A percentile compares a stretch with the other conserved stretches of the same genome.
phyloP scores from a whole-genome alignment of 192 early-diverging fungal species.

The Coemansia sp. region DNA sequence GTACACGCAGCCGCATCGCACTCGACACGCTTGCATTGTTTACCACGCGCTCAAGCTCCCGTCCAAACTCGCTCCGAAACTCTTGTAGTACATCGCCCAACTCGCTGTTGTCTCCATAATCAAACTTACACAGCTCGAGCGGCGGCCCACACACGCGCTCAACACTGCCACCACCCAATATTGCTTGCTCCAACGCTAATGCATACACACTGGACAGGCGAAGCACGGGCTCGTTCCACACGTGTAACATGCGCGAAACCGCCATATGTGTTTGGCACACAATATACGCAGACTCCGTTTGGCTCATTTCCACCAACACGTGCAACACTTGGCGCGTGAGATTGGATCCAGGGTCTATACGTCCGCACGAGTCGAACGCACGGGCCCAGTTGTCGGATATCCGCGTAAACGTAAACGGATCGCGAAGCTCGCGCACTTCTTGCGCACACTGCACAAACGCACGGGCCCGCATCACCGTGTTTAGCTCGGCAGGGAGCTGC shows the following conservation, averaged over 20 bases:
- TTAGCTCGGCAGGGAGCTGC: constrained; percentile 2
- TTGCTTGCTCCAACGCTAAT: neutral
- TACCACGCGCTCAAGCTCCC: neutral
- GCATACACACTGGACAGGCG: constrained; percentile 16
- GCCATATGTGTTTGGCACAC: constrained; percentile 27
- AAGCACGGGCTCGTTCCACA: constrained; percentile 1
- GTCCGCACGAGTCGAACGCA: constrained; percentile 2
- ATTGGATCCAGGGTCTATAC: neutral
- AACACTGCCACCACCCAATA: neutral
- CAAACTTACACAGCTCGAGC: constrained; percentile 26
- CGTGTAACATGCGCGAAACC: neutral
- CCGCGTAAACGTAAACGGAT: constrained; percentile 30
- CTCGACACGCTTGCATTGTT: neutral
- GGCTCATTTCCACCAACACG: constrained; percentile 17
- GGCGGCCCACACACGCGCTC: constrained; percentile 13
- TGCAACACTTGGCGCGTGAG: neutral
- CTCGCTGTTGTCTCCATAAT: constrained; percentile 19
- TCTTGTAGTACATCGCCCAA: constrained; percentile 10
- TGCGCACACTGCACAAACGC: constrained; percentile 16
- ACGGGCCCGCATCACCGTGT: neutral
- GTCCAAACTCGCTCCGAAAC: constrained; percentile 15
- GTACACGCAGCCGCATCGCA: neutral
- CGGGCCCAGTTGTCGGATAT: constrained; percentile 16
- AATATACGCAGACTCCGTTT: constrained; percentile 16
- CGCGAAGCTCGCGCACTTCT: constrained; percentile 10